Evolutionary conservation across 306 rosid genomes (phyloP).

Genomic region (Cucurbita pepo): DNA sequence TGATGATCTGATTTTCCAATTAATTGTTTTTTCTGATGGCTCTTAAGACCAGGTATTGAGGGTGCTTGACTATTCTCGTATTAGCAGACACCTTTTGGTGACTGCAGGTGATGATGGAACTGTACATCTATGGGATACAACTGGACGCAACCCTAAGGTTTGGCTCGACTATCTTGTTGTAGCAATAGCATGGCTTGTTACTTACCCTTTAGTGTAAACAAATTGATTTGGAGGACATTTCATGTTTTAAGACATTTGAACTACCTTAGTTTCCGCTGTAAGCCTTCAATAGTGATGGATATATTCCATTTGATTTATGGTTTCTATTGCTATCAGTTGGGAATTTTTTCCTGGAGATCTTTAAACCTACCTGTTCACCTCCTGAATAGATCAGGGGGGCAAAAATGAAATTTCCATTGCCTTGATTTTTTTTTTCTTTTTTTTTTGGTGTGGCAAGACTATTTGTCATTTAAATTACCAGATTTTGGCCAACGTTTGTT

Average conservation of each 20-base stretch:
- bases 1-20: slow-evolving; percentile 20
- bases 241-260: not conserved
- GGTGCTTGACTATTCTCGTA: slow-evolving; percentile 93
- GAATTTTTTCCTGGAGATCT: not conserved
- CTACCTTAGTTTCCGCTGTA: not conserved
- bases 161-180: slow-evolving; percentile 1
- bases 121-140: slow-evolving; percentile 92
- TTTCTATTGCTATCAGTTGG: not conserved
- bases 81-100: slow-evolving; percentile 80
- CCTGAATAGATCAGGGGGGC: not conserved
- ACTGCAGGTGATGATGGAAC: slow-evolving; percentile 99
- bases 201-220: not conserved
- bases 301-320: not conserved
- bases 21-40: slow-evolving; percentile 37
- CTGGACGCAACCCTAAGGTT: slow-evolving; percentile 93
- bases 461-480: not conserved
- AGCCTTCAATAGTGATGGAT: not conserved
- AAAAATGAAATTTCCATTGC: not conserved
- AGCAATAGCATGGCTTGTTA: not conserved
- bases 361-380: not conserved
- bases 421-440: not conserved
- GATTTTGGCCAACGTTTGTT: not conserved
- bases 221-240: not conserved
- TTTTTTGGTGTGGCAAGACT: not conserved
- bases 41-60: slow-evolving; percentile 94